Conservation (phyloP, 1,284 basidiomycete species). For the Cryptococcus wingfieldii region DNA sequence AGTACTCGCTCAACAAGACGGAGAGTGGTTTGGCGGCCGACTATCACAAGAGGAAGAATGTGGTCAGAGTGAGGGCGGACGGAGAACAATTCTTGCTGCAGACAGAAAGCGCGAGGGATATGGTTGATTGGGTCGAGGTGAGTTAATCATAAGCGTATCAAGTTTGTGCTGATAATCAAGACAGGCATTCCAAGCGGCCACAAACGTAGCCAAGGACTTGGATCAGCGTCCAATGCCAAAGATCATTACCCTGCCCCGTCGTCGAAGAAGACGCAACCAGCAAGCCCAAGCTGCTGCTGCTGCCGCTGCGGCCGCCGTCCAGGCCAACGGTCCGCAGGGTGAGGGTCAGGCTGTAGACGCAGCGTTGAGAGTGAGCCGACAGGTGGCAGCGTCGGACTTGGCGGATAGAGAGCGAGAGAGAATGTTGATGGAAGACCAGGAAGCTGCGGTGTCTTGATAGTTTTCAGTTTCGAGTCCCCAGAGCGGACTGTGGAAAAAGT, state of each 20-base stretch:
- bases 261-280: constrained; percentile 41
- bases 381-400: constrained; percentile 25
- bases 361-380: constrained; percentile 8
- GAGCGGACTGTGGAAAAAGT: too few species aligned
- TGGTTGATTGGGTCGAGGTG: constrained; percentile 96
- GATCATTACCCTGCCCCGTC: constrained; percentile 55
- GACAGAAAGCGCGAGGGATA: constrained; percentile 74
- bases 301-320: constrained; percentile 3
- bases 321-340: background rate
- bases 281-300: background rate
- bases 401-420: constrained; percentile 40
- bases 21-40: constrained; percentile 93
- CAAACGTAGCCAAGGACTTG: constrained; percentile 87
- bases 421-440: constrained; percentile 48
- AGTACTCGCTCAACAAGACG: constrained; percentile 82
- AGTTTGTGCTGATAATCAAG: background rate
- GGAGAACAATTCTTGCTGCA: constrained; percentile 97
- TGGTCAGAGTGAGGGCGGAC: constrained; percentile 87
- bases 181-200: constrained; percentile 81
- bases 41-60: constrained; percentile 89
- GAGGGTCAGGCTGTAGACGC: constrained; percentile 10
- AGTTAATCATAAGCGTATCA: constrained; percentile 17
- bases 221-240: constrained; percentile 86
- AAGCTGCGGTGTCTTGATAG: constrained; percentile 8
- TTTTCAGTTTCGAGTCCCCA: too few species aligned